These are phyloP conservation scores for Lithocarpus polystachyus DNA, from an alignment of 306 rosid genomes.

Conservation along the genomic window DNA sequence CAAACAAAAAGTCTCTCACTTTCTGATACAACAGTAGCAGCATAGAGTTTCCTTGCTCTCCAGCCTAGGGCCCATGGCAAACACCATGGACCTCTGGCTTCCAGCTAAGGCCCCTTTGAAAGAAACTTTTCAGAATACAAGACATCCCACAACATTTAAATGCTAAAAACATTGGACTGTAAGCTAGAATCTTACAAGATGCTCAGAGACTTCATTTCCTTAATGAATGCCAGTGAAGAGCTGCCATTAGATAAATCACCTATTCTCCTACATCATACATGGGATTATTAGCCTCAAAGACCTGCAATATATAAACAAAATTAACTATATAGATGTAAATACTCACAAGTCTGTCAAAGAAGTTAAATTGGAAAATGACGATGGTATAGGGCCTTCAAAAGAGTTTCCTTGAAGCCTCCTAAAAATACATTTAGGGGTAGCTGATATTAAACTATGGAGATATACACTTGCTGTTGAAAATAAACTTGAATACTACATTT, in stretches of 20 bases:
- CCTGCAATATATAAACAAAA: not conserved
- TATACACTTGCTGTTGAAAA: not conserved
- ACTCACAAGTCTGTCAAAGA: conserved; percentile 72
- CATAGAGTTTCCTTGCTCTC: not conserved
- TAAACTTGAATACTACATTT: not conserved
- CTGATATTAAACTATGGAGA: not conserved
- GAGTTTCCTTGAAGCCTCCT: conserved; percentile 92
- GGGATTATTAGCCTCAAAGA: conserved; percentile 26
- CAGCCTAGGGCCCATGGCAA: not conserved
- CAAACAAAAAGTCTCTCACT: not conserved
- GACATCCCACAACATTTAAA: not conserved
- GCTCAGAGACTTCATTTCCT: conserved; percentile 59
- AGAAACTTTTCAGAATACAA: not conserved
- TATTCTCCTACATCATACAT: conserved; percentile 47
- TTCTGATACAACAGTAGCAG: not conserved
- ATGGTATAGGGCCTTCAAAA: conserved; percentile 69
- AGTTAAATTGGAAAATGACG: conserved; percentile 62
- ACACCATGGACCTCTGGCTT: not conserved
- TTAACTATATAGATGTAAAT: not conserved
- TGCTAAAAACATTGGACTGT: not conserved
- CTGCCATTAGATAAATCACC: conserved; percentile 63
- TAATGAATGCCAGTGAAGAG: conserved; percentile 64
- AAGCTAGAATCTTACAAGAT: conserved; percentile 42
- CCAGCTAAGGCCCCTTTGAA: not conserved
- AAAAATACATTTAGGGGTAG: conserved; percentile 14